A percentile compares a stretch with the other conserved stretches of the same genome.
Conservation (phyloP, 345 rosid genomes). For the Angophora floribunda region DNA sequence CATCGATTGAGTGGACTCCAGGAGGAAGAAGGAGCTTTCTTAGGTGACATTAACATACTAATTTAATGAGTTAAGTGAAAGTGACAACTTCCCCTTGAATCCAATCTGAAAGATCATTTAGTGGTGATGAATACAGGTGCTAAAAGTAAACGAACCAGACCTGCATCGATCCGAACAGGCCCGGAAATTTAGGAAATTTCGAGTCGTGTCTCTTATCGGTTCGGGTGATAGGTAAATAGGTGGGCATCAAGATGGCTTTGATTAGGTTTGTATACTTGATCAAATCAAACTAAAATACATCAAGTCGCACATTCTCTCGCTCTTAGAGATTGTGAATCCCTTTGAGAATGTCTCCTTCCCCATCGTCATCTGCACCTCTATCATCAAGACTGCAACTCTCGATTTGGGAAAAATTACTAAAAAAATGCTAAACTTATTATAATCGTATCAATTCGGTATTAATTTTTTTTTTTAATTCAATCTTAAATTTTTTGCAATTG, state of each 20-base stretch:
- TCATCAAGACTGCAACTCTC: neutral
- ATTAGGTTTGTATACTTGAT: neutral
- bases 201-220: neutral
- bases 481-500: too few relatives aligned
- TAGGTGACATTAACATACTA: neutral
- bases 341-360: neutral
- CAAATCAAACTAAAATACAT: neutral
- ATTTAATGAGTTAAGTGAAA: neutral
- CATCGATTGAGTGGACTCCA: neutral
- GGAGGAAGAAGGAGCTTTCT: neutral
- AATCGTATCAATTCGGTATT: too few relatives aligned
- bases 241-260: neutral
- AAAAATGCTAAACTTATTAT: too few relatives aligned
- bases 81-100: neutral
- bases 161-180: too few relatives aligned
- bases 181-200: neutral
- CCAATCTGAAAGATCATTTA: neutral
- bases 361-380: neutral
- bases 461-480: too few relatives aligned
- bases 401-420: too few relatives aligned
- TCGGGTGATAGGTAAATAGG: neutral
- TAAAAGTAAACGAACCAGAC: neutral
- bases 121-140: neutral
- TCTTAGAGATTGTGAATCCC: neutral
- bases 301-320: neutral